Evolutionary conservation across 805 yeast species (phyloP).

Genomic region (Ogataea dorogensis): DNA sequence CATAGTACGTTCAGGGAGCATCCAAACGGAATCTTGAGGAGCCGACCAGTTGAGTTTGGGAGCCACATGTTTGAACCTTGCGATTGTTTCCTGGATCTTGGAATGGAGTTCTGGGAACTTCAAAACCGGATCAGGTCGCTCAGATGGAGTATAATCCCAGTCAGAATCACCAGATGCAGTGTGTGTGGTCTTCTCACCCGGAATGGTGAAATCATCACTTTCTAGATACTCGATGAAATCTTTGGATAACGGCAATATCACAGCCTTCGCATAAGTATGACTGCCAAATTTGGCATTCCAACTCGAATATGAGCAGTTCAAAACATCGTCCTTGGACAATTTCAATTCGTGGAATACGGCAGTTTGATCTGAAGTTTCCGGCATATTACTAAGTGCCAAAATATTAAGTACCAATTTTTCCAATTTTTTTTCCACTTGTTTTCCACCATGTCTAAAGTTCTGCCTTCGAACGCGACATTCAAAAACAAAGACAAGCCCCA

Average conservation of each 20-base stretch:
- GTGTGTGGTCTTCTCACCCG: slow-evolving; percentile 41
- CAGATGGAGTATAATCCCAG: slow-evolving; percentile 43
- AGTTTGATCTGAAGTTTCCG: slow-evolving; percentile 7
- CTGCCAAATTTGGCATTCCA: slow-evolving; percentile 58
- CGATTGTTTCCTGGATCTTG: slow-evolving; percentile 45
- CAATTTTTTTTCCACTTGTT: slow-evolving; percentile 9
- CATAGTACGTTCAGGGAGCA: slow-evolving; percentile 71
- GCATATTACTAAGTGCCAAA: slow-evolving; percentile 6
- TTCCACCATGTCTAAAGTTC: slow-evolving; percentile 20
- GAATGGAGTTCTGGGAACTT: slow-evolving; percentile 62
- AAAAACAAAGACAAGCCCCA: slow-evolving; percentile 92
- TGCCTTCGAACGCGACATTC: slow-evolving; percentile 81
- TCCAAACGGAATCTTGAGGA: slow-evolving; percentile 95
- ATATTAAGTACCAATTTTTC: slow-evolving; percentile 4
- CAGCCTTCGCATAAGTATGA: slow-evolving; percentile 45
- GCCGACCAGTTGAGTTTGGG: slow-evolving; percentile 98
- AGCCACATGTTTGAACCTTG: slow-evolving; percentile 56
- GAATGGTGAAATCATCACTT: slow-evolving; percentile 67
- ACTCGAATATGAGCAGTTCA: slow-evolving; percentile 51
- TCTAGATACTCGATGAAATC: slow-evolving; percentile 58
- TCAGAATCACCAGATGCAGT: slow-evolving; percentile 67
- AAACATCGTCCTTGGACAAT: slow-evolving; percentile 39
- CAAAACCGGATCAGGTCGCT: slow-evolving; percentile 40
- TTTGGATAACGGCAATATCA: slow-evolving; percentile 57
- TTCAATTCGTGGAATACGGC: slow-evolving; percentile 27